A percentile compares a stretch with the other conserved stretches of the same genome.
phyloP scores from a whole-genome alignment of 306 rosid species.

The Cyclanthera cordifolia region DNA sequence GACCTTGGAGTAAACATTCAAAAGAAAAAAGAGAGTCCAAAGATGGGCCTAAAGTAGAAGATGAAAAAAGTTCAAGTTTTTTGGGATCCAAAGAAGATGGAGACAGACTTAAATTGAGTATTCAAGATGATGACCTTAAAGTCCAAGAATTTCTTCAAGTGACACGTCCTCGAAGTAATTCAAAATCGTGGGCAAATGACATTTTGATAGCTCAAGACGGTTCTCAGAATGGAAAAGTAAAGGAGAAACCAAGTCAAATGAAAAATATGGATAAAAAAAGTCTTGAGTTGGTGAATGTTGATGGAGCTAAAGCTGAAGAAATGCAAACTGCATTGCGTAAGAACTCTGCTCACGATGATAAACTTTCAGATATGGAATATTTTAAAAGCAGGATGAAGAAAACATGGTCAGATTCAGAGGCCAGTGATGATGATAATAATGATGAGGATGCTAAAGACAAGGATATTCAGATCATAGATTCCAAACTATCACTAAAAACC shows the following conservation, averaged over 20 bases:
- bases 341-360: slow-evolving; percentile 28
- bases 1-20: slow-evolving; percentile 73
- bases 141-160: slow-evolving; percentile 76
- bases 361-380: slow-evolving; percentile 65
- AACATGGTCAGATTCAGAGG: slow-evolving; percentile 79
- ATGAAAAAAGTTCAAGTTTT: slow-evolving; percentile 3
- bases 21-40: slow-evolving; percentile 26
- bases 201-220: slow-evolving; percentile 19
- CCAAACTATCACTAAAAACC: not conserved
- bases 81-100: slow-evolving; percentile 21
- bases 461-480: slow-evolving; percentile 18
- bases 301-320: slow-evolving; percentile 19
- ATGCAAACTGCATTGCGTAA: slow-evolving; percentile 13
- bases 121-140: slow-evolving; percentile 36
- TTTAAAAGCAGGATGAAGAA: slow-evolving; percentile 65
- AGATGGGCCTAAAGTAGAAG: slow-evolving; percentile 23
- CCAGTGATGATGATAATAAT: slow-evolving; percentile 30
- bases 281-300: slow-evolving; percentile 15
- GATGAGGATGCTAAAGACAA: slow-evolving; percentile 21
- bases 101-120: slow-evolving; percentile 18
- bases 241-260: slow-evolving; percentile 18
- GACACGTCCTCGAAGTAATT: slow-evolving; percentile 62
- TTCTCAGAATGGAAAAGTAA: slow-evolving; percentile 13
- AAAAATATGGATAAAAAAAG: slow-evolving; percentile 23
- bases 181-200: slow-evolving; percentile 86